Conservation (phyloP, 225 moss, liverwort and hornwort species). For the Ulota crispa region DNA sequence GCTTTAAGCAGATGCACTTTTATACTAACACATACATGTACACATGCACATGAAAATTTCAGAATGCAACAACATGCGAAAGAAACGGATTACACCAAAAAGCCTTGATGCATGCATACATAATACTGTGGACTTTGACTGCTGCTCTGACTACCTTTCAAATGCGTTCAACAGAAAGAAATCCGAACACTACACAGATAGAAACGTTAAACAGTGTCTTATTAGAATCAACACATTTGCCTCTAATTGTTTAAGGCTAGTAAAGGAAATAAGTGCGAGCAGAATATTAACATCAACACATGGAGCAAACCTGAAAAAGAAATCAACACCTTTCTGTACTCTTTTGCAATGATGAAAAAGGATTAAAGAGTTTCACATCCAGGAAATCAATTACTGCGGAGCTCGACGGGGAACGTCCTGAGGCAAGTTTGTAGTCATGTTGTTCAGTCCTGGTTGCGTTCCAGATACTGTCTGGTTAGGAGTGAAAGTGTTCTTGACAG, state of each 20-base stretch:
- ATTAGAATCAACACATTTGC: not conserved
- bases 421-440: conserved; percentile 4
- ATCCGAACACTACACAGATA: not conserved
- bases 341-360: not conserved
- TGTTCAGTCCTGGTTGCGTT: conserved; percentile 27
- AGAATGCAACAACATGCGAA: too few species aligned
- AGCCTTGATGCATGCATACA: too few species aligned
- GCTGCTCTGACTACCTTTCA: too few species aligned
- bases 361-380: not conserved
- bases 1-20: too few species aligned
- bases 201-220: not conserved
- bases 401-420: conserved; percentile 35
- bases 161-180: not conserved
- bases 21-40: too few species aligned
- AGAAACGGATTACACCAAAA: too few species aligned
- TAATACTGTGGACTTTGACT: too few species aligned
- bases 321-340: not conserved
- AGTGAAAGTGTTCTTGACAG: conserved; percentile 33
- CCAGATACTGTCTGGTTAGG: conserved; percentile 4
- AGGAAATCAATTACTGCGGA: conserved; percentile 1
- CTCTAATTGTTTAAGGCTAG: not conserved
- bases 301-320: not conserved
- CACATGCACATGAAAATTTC: too few species aligned
- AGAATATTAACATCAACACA: not conserved
- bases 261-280: not conserved